Percentiles rank a stretch among this genome's conserved stretches.
phyloP scores from a whole-genome alignment of 306 rosid genomes.

The Castanopsis chinensis region DNA sequence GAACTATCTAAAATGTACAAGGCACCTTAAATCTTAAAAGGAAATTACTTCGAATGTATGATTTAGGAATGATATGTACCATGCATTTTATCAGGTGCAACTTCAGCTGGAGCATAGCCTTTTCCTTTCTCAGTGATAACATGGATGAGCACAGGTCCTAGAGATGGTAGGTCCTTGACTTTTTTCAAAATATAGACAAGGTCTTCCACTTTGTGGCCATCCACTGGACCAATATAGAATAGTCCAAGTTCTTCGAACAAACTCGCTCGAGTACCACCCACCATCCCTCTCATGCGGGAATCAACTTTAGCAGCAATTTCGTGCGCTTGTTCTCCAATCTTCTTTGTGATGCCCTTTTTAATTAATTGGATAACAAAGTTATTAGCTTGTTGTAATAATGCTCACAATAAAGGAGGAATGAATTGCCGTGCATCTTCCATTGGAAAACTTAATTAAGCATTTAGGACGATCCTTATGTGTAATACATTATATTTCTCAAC shows the following conservation, averaged over 20 bases:
- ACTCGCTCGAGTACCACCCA: conserved; percentile 37
- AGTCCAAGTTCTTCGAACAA: conserved; percentile 66
- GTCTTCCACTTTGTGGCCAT: conserved; percentile 57
- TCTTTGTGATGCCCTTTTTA: conserved; percentile 41
- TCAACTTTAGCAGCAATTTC: conserved; percentile 51
- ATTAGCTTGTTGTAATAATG: neutral
- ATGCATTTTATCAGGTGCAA: conserved; percentile 69
- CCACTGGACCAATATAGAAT: conserved; percentile 59
- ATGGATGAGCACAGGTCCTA: conserved; percentile 66
- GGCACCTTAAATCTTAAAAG: neutral
- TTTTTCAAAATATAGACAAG: conserved; percentile 44
- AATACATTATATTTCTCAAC: no score
- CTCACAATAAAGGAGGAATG: no score
- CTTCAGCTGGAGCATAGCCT: conserved; percentile 62
- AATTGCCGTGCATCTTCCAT: no score
- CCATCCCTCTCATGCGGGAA: conserved; percentile 37
- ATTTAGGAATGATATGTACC: conserved; percentile 21
- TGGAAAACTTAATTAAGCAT: no score
- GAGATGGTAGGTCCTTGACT: conserved; percentile 39
- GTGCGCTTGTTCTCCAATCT: conserved; percentile 43
- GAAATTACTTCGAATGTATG: neutral
- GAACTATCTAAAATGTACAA: no score
- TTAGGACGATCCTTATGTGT: no score
- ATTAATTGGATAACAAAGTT: neutral
- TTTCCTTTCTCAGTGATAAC: conserved; percentile 66